Evolutionary conservation across 176 grass and related monocot genomes (phyloP), one percentile per base, ranked within the genome.

Genomic region (Ensete ventricosum): DNA sequence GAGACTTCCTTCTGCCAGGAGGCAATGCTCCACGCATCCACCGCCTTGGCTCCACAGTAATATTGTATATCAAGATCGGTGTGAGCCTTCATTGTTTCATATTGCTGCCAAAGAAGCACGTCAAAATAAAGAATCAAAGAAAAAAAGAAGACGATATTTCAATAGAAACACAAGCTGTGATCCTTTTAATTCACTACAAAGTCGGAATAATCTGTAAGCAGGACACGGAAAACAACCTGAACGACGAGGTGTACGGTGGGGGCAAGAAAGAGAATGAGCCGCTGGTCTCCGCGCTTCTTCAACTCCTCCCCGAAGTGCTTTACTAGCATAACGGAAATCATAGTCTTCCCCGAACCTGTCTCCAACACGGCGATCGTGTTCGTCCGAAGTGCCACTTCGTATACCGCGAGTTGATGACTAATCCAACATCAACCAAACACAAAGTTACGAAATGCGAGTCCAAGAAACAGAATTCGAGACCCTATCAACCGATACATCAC

Each of bases 311-410:
- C 81, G 52, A 93, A 73, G 48, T 90, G 50, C 48, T 87, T 88
- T 64, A 97, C 93, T 43, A 97, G 88, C 93, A 97, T 97, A 23
- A 90, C 80, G 3, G 93, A 85, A 23, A 93, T 90, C 90, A 97
- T 97, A 19, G 93, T 97, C 82, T 88, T 97, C 59, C 87, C 93
- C 1, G 90, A 64, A 54, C 87, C 93, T 0, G 93, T 97, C 54
- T 97, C 90, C 34, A 97, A 83, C 85, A 97, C 82, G 2, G 77
- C 90, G 12, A 97, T 97, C 59, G 93, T 93, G 83, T 97, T 97
- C 17, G 73, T 60, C 27, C 13, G 73, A 74, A 52, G 72, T 22
- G 94, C 90, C 74, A 89, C 85, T 76, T 90, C 85, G 74, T 83
- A 90, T n/a, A 97, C 80, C 72, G 86, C 94, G 53, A 88, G 67